Base-by-base conservation (phyloP, 73 alveolate genomes). In the Symbiodinium natans region DNA sequence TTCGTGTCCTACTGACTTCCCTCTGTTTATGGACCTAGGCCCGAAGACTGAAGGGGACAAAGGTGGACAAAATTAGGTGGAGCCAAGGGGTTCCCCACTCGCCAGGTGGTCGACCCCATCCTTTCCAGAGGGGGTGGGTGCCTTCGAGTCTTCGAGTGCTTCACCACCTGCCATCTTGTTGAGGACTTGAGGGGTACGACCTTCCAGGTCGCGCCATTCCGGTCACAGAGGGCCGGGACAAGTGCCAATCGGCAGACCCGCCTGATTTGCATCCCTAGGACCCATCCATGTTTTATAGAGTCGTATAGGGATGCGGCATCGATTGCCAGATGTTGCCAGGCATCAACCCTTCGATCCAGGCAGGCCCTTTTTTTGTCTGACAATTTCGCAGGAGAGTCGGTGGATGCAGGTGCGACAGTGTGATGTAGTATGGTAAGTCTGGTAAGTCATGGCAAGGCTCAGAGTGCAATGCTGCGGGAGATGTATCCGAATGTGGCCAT, bases 261-360 rank as follows among this genome's bases (percentile, higher is more conserved):
- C 56, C 94, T 1, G 41, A 8, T 9, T 74, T 74, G 41, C 9
- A 29, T 68, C 21, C 0, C 27, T 68, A 36, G 39, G 82, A 68
- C 33, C 19, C 36, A 8, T n/a, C 33, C 77, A 25, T 3, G 77
- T 59, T 8, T 59, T 59, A 6, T 4, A 59, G 77, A n/a, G 77
- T 13, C 15, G 77, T 25, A 21, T 17, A 71, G 17, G 83, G 41
- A 33, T 10, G 36, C 1, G 39, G 83, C 83, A 29, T 56, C 27
- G 36, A 33, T 1, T 1, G n/a, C 83, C 41, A 71, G 34, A 27
- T 9, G 23, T 39, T 25, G 94, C 94, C 94, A 86, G 94, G 94
- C 94, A 86, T 86, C 83, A 86, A 86, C 59, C 94, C 94, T 52
- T 86, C 94, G 42, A 86, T 86, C 74, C 94, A 86, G 94, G 94